A percentile compares a stretch with the other conserved stretches of the same genome.
phyloP scores from a whole-genome alignment of 768 basidiomycete species.

The Arthromyces matolae region DNA sequence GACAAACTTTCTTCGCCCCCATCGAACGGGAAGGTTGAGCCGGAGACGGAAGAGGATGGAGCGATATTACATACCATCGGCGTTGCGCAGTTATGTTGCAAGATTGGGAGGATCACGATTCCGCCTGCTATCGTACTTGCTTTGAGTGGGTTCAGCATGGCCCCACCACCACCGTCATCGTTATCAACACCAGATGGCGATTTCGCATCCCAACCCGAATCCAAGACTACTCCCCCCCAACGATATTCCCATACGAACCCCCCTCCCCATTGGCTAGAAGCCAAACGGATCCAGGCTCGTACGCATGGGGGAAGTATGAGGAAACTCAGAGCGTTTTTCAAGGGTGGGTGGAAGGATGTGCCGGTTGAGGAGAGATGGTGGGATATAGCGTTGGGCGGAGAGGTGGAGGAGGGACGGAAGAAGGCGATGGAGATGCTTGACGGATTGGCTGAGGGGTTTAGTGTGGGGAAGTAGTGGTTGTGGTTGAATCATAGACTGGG shows the following conservation, averaged over 20 bases:
- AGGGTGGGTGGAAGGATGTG: slow-evolving; percentile 61
- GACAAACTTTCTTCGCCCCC: too few relatives aligned
- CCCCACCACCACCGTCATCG: too few relatives aligned
- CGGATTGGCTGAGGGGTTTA: slow-evolving; percentile 24
- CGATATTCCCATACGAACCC: slow-evolving; percentile 42
- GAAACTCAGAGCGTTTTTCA: slow-evolving; percentile 43
- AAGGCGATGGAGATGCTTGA: slow-evolving; percentile 32
- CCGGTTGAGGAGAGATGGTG: slow-evolving; percentile 64
- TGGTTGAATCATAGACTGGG: not conserved
- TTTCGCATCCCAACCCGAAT: too few relatives aligned
- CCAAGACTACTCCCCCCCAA: slow-evolving; percentile 26
- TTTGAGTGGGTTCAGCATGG: too few relatives aligned
- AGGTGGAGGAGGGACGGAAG: slow-evolving; percentile 39
- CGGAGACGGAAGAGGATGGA: too few relatives aligned
- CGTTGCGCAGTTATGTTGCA: too few relatives aligned
- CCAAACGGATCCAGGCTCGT: slow-evolving; percentile 34
- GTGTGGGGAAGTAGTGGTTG: not conserved
- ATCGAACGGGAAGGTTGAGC: too few relatives aligned
- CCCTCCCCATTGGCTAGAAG: slow-evolving; percentile 47
- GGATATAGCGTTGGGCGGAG: slow-evolving; percentile 53
- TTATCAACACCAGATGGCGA: too few relatives aligned
- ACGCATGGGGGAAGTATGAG: slow-evolving; percentile 36
- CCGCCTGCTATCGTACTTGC: too few relatives aligned
- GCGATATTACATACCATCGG: too few relatives aligned
- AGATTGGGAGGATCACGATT: too few relatives aligned